Evolutionary conservation across 352 stramenopile genomes (phyloP), one percentile per base, ranked within the genome.

Genomic region (Globisporangium irregulare): DNA sequence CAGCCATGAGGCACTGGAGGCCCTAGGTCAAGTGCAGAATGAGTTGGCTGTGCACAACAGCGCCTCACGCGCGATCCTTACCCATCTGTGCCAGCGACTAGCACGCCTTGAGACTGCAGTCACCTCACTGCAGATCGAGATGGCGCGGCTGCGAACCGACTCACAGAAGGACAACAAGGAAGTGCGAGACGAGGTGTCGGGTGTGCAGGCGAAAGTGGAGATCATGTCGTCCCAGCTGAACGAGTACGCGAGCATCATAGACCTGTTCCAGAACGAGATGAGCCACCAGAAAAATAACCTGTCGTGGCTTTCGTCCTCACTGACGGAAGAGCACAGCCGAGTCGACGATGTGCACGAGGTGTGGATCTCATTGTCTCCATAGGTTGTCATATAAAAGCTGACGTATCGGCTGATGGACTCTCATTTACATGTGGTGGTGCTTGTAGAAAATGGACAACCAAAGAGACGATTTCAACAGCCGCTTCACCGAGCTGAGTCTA

Each of bases 381-480:
- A 20, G 8, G 15, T 51, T 51, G 5, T 24, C 43, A 12, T 22
- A 3, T 51, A n/a, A 51, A 10, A 24, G 18, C 43, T 4, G 3
- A 12, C 1, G 43, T 9, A 24, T 22, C 18, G 20, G 7, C 10
- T 24, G 43, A 24, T 9, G 10, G 18, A 51, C 43, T 51, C 43
- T n/a, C 43, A 10, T 51, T 51, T 5, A 51, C 18, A 4, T 25
- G 14, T 57, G 12, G 18, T 51, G 48, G 38, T 60, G 22, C 0
- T 1, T 41, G 3, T 65, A 93, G 81, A 90, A 90, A 88, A 73
- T 93, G 0, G 82, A 93, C 32, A 79, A 83, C 62, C 81, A 91
- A 59, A 80, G 73, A 18, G 78, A 93, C 18, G 79, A 88, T 48
- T 81, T 89, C 27, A 84, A 90, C 56, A 84, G 70, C 12, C 75